phyloP scores from a whole-genome alignment of 768 basidiomycete genomes.

The Phlebiopsis flavidoalba region DNA sequence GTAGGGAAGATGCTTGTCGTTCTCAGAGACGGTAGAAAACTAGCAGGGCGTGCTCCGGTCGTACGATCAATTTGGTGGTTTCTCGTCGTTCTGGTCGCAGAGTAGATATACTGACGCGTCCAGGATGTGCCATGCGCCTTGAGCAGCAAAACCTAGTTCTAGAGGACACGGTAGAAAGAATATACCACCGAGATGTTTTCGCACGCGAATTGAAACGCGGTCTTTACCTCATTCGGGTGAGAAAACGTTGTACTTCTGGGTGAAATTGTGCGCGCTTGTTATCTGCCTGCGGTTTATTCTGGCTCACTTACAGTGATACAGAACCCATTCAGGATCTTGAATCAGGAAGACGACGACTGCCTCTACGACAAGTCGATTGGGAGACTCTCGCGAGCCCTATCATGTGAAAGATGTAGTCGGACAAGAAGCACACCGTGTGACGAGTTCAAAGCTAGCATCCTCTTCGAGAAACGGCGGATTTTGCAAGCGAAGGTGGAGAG shows the following conservation, averaged over 20 bases:
- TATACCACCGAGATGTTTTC: constrained; percentile 85
- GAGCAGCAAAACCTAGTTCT: constrained; percentile 91
- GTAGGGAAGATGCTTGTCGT: constrained; percentile 98
- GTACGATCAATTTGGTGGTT: constrained; percentile 97
- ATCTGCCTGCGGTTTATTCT: background rate
- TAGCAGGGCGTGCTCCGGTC: constrained; percentile 94
- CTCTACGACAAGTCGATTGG: constrained; percentile 71
- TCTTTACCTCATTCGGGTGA: constrained; percentile 90
- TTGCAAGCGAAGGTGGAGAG: constrained; percentile 89
- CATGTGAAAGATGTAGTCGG: constrained; percentile 69
- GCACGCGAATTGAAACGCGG: constrained; percentile 85
- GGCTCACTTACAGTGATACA: background rate
- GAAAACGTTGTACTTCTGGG: constrained; percentile 98
- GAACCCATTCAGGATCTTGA: constrained; percentile 65
- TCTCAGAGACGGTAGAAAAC: constrained; percentile 91
- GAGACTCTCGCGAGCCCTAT: constrained; percentile 60
- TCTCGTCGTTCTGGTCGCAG: background rate
- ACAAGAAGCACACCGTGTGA: constrained; percentile 79
- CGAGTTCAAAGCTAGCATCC: constrained; percentile 73
- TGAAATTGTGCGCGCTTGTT: constrained; percentile 75
- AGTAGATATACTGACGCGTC: background rate
- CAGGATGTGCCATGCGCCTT: background rate
- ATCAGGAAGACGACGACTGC: constrained; percentile 87
- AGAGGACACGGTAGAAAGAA: constrained; percentile 91
- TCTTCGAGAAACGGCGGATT: constrained; percentile 86